Conservation (phyloP, 2,329 filamentous ascomycete species). For the Phialophora tarda region DNA sequence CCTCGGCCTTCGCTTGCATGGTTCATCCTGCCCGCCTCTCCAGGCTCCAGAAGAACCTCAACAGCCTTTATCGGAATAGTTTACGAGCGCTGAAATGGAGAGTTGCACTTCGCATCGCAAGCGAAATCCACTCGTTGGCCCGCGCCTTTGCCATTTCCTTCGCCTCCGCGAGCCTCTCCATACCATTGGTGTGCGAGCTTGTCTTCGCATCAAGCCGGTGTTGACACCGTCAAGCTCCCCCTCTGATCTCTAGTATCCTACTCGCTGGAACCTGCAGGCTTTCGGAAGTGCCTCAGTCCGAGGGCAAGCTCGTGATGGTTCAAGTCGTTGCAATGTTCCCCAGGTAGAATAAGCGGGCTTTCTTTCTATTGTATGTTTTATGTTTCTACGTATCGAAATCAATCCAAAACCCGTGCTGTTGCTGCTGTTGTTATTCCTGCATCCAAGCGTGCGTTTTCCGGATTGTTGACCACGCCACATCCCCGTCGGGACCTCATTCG, state of each 20-base stretch:
- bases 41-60: not conserved
- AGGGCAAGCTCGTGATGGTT: conserved; percentile 10
- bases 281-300: conserved; percentile 9
- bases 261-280: not conserved
- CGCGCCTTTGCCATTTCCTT: conserved; percentile 1
- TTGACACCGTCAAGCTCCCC: conserved; percentile 4
- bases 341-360: not conserved
- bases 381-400: conserved; percentile 3
- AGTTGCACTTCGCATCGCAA: conserved; percentile 12
- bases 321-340: conserved; percentile 6
- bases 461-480: not conserved
- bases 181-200: conserved; percentile 7
- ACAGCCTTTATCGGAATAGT: conserved; percentile 16
- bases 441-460: not conserved
- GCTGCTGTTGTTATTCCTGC: not conserved
- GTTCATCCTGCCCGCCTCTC: not conserved
- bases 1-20: conserved; percentile 11
- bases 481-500: not conserved
- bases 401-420: not conserved
- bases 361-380: conserved; percentile 1
- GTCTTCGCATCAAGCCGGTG: conserved; percentile 3
- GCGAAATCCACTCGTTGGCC: conserved; percentile 14
- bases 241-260: not conserved
- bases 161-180: not conserved
- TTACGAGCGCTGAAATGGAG: conserved; percentile 11